Base-by-base conservation (phyloP, 306 rosid species). In the Glycyrrhiza uralensis region DNA sequence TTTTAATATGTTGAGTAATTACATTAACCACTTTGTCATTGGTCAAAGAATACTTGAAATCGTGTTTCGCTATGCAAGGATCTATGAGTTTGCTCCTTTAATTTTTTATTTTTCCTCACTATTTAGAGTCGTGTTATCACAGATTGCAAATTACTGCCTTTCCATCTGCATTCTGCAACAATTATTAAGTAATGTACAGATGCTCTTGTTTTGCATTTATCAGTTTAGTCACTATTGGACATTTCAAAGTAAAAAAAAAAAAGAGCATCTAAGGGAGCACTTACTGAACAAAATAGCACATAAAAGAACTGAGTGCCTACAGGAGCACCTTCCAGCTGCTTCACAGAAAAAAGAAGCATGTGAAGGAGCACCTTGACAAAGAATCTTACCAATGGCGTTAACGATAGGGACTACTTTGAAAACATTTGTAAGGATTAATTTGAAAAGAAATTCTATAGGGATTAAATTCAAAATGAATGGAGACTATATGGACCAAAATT, bases 81-180 rank as follows among this genome's bases (percentile, higher is more conserved):
- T 46, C 52, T 63, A 26, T 6, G 57, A n/a, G 28, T 23, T 42
- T 71, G 15, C 67, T 42, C 42, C 66, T 71, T 71, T 42, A 28
- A 5, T 56, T 17, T 23, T 22, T 36, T 23, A 52, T 29, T 71
- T 52, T 54, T 23, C 26, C 32, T 56, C 52, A 38, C 42, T 44
- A 39, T 17, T 26, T 35, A 13, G 29, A 7, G 4, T 28, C 32
- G 45, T n/a, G n/a, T n/a, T 52, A 51, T 38, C 24, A 26, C 72
- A 7, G 17, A 17, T 41, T 75, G 18, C 35, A 12, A 65, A 35
- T 5, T 47, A 33, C 20, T 15, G 5, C 5, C 7, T 47, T 71
- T 28, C 32, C 76, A 28, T 61, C 41, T 32, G 32, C 58, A 11
- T 58, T 58, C 33, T 28, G 51, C 42, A 14, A 12, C 39, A 35